phyloP scores from a whole-genome alignment of 768 basidiomycete genomes.

The Psilocybe sp. region DNA sequence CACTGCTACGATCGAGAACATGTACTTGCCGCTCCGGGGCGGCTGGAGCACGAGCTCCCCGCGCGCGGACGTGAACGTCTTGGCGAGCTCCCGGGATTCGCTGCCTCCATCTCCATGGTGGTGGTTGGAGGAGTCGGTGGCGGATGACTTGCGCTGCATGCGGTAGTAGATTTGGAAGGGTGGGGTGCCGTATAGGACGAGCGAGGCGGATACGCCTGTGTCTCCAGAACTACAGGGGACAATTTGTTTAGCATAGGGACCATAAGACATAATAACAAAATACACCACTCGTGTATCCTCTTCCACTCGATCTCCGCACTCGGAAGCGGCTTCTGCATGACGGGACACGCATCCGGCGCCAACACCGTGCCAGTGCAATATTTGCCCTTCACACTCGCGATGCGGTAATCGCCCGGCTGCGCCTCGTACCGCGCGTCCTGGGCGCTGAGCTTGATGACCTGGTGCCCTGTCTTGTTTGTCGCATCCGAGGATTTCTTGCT shows the following conservation, averaged over 20 bases:
- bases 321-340: constrained; percentile 73
- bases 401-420: no score
- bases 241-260: no score
- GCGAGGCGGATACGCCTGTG: constrained; percentile 84
- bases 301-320: constrained; percentile 87
- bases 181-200: constrained; percentile 84
- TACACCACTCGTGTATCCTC: constrained; percentile 90
- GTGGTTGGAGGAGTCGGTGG: no score
- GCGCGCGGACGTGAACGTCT: constrained; percentile 65
- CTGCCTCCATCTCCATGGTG: no score
- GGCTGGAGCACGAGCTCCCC: constrained; percentile 85
- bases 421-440: no score
- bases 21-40: constrained; percentile 85
- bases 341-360: constrained; percentile 77
- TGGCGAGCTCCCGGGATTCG: constrained; percentile 42
- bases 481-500: constrained; percentile 16
- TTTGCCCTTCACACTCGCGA: constrained; percentile 18
- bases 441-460: no score
- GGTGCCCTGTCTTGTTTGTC: no score
- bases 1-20: constrained; percentile 74
- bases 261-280: no score
- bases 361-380: constrained; percentile 82
- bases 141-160: constrained; percentile 51
- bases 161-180: constrained; percentile 86
- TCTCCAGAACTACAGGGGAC: constrained; percentile 72